Evolutionary conservation across 768 basidiomycete genomes (phyloP).

Genomic region (Suillus luteus): DNA sequence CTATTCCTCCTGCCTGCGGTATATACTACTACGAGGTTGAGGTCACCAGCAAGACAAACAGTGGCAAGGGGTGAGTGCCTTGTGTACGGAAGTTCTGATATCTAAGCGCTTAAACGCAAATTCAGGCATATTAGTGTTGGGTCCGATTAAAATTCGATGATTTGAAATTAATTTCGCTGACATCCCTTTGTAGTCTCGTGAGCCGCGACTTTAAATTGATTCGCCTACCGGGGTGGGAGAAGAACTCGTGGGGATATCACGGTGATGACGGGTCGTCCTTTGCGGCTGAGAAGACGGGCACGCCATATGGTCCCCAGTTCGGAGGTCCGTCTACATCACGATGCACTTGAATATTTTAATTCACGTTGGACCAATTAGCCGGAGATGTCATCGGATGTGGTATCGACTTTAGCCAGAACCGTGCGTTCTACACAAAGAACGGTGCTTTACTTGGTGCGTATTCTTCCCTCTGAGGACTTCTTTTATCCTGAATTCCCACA

Average conservation of each 20-base stretch:
- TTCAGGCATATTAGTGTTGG: conserved; percentile 79
- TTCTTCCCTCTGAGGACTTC: neutral
- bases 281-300: conserved; percentile 70
- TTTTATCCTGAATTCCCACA: conserved; percentile 27
- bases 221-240: conserved; percentile 85
- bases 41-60: conserved; percentile 77
- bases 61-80: conserved; percentile 69
- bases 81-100: neutral
- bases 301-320: conserved; percentile 76
- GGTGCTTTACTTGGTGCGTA: conserved; percentile 64
- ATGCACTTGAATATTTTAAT: conserved; percentile 7
- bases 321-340: conserved; percentile 57
- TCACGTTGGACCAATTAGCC: conserved; percentile 43
- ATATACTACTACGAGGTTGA: conserved; percentile 95
- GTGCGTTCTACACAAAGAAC: conserved; percentile 90
- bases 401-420: conserved; percentile 80
- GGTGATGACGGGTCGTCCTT: conserved; percentile 87
- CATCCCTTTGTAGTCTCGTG: conserved; percentile 54
- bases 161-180: conserved; percentile 15
- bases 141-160: conserved; percentile 40
- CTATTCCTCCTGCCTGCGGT: conserved; percentile 84
- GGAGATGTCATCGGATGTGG: conserved; percentile 92
- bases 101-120: conserved; percentile 21
- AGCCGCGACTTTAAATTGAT: conserved; percentile 63
- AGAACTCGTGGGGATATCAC: conserved; percentile 88